Percentiles rank a stretch among this genome's conserved stretches.
phyloP scores from a whole-genome alignment of 2,329 filamentous ascomycete species.

The Neopestalotiopsis sp. region DNA sequence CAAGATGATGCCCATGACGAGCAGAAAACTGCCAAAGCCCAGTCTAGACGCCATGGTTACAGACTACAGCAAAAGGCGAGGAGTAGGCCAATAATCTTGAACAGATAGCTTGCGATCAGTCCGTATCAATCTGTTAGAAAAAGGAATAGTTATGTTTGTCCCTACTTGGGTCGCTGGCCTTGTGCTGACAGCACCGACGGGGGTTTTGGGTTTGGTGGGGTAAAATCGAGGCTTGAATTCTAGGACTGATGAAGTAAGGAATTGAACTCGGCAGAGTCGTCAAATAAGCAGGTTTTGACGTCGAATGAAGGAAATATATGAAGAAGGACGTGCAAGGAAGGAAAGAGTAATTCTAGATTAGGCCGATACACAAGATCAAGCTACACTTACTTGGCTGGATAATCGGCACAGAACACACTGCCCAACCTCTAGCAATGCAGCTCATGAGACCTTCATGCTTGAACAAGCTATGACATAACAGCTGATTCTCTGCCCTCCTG shows the following conservation, averaged over 20 bases:
- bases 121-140: not conserved
- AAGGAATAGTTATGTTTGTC: not conserved
- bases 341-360: not conserved
- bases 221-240: not conserved
- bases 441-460: slow-evolving; percentile 2
- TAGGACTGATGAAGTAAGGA: not conserved
- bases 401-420: slow-evolving; percentile 7
- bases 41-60: slow-evolving; percentile 51
- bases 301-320: not conserved
- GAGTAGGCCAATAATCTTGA: not conserved
- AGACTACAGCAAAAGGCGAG: too few relatives aligned
- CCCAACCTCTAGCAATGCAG: slow-evolving; percentile 1
- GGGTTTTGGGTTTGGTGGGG: slow-evolving; percentile 6
- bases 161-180: not conserved
- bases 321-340: not conserved
- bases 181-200: not conserved
- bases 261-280: not conserved
- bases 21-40: slow-evolving; percentile 56
- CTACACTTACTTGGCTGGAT: not conserved
- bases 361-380: not conserved
- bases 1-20: slow-evolving; percentile 58
- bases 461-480: not conserved
- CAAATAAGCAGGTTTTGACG: not conserved
- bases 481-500: not conserved
- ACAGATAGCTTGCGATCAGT: not conserved